A percentile compares a stretch with the other conserved stretches of the same genome.
phyloP scores from a whole-genome alignment of 2,329 filamentous ascomycete species.

The Fusarium guadeloupense region DNA sequence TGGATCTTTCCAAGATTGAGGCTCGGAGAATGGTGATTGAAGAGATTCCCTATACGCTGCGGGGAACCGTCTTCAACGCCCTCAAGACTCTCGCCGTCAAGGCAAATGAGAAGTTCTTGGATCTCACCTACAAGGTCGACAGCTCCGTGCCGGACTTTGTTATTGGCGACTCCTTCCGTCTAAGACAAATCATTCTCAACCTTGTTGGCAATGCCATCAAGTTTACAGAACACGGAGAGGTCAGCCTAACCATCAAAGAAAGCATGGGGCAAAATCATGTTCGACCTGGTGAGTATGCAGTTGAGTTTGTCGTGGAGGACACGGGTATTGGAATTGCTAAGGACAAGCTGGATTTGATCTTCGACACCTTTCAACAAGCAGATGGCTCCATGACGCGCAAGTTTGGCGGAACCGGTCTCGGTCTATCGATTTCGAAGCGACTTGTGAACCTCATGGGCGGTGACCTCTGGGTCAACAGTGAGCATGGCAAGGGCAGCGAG shows the following conservation, averaged over 20 bases:
- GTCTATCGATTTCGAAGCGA: constrained; percentile 93
- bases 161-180: constrained; percentile 93
- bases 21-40: constrained; percentile 98
- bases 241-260: constrained; percentile 88
- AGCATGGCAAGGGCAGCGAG: constrained; percentile 88
- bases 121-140: constrained; percentile 92
- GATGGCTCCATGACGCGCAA: constrained; percentile 96
- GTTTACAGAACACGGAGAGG: constrained; percentile 96
- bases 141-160: constrained; percentile 94
- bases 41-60: constrained; percentile 93
- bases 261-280: constrained; percentile 70
- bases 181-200: constrained; percentile 96
- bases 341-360: constrained; percentile 96
- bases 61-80: constrained; percentile 95
- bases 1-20: constrained; percentile 84
- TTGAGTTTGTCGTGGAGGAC: constrained; percentile 95
- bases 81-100: constrained; percentile 97
- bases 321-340: constrained; percentile 96
- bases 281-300: constrained; percentile 81
- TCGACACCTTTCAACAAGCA: constrained; percentile 98
- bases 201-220: constrained; percentile 98
- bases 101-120: constrained; percentile 93
- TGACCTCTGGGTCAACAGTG: constrained; percentile 94
- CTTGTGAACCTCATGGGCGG: constrained; percentile 96
- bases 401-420: constrained; percentile 93